Conservation (phyloP, 768 basidiomycete genomes). For the Kwoniella newhampshirensis region DNA sequence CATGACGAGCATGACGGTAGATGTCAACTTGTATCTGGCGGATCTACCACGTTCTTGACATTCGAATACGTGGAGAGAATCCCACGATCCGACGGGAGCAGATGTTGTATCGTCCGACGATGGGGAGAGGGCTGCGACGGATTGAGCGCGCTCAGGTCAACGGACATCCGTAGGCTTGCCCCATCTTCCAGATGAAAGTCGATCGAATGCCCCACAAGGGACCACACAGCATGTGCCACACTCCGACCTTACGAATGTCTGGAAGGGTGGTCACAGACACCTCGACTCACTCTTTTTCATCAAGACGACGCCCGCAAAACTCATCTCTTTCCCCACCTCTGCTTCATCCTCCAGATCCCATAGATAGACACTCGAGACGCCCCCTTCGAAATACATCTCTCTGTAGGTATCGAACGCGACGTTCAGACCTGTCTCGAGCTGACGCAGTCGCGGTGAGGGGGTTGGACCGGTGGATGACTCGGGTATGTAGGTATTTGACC, state of each 20-base stretch:
- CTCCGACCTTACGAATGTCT: too few species aligned
- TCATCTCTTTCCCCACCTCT: slow-evolving; percentile 50
- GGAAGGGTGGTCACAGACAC: too few species aligned
- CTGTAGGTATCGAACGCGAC: slow-evolving; percentile 97
- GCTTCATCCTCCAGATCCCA: slow-evolving; percentile 93
- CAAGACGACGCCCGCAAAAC: slow-evolving; percentile 93
- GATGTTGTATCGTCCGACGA: slow-evolving; percentile 20
- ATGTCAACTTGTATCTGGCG: slow-evolving; percentile 95
- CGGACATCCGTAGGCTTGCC: too few species aligned
- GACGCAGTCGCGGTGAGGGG: slow-evolving; percentile 78
- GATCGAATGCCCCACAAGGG: too few species aligned
- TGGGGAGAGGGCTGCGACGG: slow-evolving; percentile 17
- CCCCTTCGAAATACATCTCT: slow-evolving; percentile 99
- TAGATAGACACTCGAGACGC: slow-evolving; percentile 91
- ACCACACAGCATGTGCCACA: too few species aligned
- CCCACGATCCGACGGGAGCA: slow-evolving; percentile 76
- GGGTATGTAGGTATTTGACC: slow-evolving; percentile 96
- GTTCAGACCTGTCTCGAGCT: slow-evolving; percentile 88
- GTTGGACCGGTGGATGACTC: slow-evolving; percentile 83
- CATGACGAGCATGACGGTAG: slow-evolving; percentile 93
- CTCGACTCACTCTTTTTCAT: slow-evolving; percentile 78
- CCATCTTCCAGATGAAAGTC: too few species aligned
- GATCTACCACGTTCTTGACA: slow-evolving; percentile 84
- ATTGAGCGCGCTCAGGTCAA: background rate
- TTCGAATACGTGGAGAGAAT: slow-evolving; percentile 98